Percentiles rank a stretch among this genome's conserved stretches.
Conservation (phyloP, 441 rosid species). For the Biscutella laevigata region DNA sequence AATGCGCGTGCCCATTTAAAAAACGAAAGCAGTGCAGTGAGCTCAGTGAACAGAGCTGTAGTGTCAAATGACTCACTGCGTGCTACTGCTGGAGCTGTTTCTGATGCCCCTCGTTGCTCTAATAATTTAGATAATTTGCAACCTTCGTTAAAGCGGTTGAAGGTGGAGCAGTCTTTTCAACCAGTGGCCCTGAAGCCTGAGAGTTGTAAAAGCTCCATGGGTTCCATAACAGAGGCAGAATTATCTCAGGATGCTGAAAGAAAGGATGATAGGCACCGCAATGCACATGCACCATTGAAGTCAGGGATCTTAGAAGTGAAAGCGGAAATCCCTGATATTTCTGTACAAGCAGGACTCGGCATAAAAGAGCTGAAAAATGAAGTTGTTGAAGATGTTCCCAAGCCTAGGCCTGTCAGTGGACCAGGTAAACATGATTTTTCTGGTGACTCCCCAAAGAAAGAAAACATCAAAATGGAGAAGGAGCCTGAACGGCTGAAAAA, state of each 20-base stretch:
- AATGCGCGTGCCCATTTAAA: conserved; percentile 40
- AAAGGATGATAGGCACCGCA: conserved; percentile 44
- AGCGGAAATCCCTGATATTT: conserved; percentile 39
- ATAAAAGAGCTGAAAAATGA: conserved; percentile 44
- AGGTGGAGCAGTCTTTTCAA: conserved; percentile 58
- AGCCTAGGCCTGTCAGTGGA: conserved; percentile 39
- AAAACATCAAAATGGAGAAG: conserved; percentile 46
- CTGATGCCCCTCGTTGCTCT: conserved; percentile 36
- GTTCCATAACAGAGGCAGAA: conserved; percentile 35
- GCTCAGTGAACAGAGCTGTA: conserved; percentile 30
- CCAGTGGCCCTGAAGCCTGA: conserved; percentile 40
- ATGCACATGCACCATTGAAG: too few relatives aligned
- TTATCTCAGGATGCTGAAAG: conserved; percentile 34
- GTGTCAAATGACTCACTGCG: conserved; percentile 41
- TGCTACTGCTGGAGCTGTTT: conserved; percentile 31
- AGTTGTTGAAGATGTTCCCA: conserved; percentile 36
- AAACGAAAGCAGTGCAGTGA: conserved; percentile 33
- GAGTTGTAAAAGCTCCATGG: conserved; percentile 33
- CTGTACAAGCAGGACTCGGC: conserved; percentile 47
- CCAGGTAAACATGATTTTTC: conserved; percentile 30
- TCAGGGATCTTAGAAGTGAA: conserved; percentile 51
- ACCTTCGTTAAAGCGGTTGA: conserved; percentile 81
- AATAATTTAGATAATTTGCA: conserved; percentile 51
- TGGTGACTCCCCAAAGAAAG: conserved; percentile 36
- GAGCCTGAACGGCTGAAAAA: conserved; percentile 43